Base-by-base conservation (phyloP, 768 basidiomycete genomes). In the Russula foetens region DNA sequence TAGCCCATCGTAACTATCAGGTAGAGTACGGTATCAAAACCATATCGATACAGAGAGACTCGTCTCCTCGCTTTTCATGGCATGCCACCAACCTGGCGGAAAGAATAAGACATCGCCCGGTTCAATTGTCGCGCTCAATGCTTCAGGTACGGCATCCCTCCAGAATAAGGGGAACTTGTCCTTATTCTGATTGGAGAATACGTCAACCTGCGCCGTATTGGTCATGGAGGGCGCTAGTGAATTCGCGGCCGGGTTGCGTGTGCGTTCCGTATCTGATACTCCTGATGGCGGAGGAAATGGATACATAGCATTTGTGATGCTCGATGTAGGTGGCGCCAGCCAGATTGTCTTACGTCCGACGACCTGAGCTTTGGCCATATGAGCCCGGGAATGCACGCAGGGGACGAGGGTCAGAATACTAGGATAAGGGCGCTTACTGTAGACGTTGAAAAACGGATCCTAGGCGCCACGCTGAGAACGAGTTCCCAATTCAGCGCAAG, bases 381-480 rank as follows among this genome's bases (percentile, higher is more conserved):
- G 15, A 62, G 14, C 44, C 24, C 14, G 26, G 33, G 52, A 48
- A 50, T 9, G 53, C 24, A 29, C 26, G 14, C 21, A 51, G 33
- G 24, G 50, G 21, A 24, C 24, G 15, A 39, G 45, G 29, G 23
- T 23, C 29, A 9, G n/a, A 50, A 56, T 39, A 53, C 41, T 14
- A 56, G 44, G 43, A 56, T 4, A 7, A 12, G 9, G 15, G 67
- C 61, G 61, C 77, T 64, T 72, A 93, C 93, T 84, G 71, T 91
- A 98, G 63, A 88, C 80, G 71, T 99, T 99, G 75, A 83, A 91
- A 73, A 86, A 97, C 3, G 95, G 95, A 69, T 99, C 96, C 92
- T 96, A 60, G 28, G 56, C 63, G 53, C 46, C 60, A 23, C 26
- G 58, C 50, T 46, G 57, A 49, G 29, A 24, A 46, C 17, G 39